Evolutionary conservation across 75 land plant genomes (phyloP), one percentile per base, ranked within the genome.

Genomic region (Larix kaempferi): DNA sequence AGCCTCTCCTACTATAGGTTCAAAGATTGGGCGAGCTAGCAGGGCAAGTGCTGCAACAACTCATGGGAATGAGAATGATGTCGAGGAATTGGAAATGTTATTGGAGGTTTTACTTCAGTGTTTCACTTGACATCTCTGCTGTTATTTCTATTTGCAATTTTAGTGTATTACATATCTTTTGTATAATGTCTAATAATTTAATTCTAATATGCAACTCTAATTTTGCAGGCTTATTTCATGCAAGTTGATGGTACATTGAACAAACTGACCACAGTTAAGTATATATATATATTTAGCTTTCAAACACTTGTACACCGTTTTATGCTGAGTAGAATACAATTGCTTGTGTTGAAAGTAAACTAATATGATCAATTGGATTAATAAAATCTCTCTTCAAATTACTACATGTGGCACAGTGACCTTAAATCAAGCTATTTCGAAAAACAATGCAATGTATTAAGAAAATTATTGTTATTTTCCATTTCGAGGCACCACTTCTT

Each of bases 1-100:
- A 73, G 86, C 80, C 17, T 97, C 99, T n/a, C 98, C 98, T 59
- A 92, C 95, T 7, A 89, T 93, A 29, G 99, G 81, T 1, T 97
- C 99, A 72, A 96, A 87, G 67, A 87, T 91, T 33, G 95, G 98
- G 14, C 89, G 88, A 81, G 91, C 86, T 66, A 95, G 95, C 80
- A 92, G 93, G 82, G 92, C 98, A 71, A 96, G 92, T 83, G 67
- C 86, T 6, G 83, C 84, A 52, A 91, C 95, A 5, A 69, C 80
- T 64, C 88, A 86, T 74, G 92, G 85, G 63, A 92, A 92, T 83
- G 95, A 93, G 57, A 91, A 97, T 86, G 98, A 97, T 85, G 90
- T 97, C 65, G 99, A 97, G 83, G 95, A 97, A 64, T 91, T 97
- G 71, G 99, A 97, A 86, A 97, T 97, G 99, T 77, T 97, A 60